phyloP scores from a whole-genome alignment of 2,329 filamentous ascomycete genomes.

The Lasiodiplodia sp. region DNA sequence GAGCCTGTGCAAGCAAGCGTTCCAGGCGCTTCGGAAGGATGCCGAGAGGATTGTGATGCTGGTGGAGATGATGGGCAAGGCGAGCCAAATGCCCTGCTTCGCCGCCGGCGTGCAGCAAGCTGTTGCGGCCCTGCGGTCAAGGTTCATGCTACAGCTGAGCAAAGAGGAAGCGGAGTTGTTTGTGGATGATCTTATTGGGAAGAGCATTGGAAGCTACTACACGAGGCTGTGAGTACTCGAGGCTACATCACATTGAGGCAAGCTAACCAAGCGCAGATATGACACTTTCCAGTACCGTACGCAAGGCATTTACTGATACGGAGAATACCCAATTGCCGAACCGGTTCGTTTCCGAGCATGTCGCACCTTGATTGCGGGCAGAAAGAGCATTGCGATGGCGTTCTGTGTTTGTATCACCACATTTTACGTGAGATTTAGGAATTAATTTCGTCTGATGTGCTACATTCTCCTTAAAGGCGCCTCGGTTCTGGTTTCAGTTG shows the following conservation, averaged over 20 bases:
- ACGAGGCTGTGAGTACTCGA: constrained; percentile 72
- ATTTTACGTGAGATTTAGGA: constrained; percentile 12
- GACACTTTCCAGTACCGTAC: constrained; percentile 89
- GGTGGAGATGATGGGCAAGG: constrained; percentile 82
- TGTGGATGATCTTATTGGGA: constrained; percentile 81
- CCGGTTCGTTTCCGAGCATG: constrained; percentile 7
- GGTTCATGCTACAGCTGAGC: constrained; percentile 83
- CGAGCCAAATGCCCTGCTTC: constrained; percentile 87
- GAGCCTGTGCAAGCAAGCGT: constrained; percentile 80
- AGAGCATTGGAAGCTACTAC: constrained; percentile 86
- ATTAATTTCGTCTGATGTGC: neutral
- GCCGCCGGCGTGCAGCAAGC: constrained; percentile 75
- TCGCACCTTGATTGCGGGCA: constrained; percentile 12
- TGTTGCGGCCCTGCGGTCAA: constrained; percentile 71
- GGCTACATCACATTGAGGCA: neutral
- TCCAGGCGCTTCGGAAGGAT: constrained; percentile 79
- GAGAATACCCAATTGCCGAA: constrained; percentile 26
- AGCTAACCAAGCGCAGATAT: constrained; percentile 60
- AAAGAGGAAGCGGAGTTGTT: constrained; percentile 82
- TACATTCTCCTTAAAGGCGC: neutral
- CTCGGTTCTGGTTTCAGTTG: neutral
- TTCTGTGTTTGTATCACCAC: constrained; percentile 17
- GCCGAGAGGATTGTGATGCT: constrained; percentile 83
- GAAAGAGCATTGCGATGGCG: constrained; percentile 27
- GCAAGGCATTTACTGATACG: constrained; percentile 78